phyloP scores from a whole-genome alignment of 768 basidiomycete species.

The Psilocybe cubensis region DNA sequence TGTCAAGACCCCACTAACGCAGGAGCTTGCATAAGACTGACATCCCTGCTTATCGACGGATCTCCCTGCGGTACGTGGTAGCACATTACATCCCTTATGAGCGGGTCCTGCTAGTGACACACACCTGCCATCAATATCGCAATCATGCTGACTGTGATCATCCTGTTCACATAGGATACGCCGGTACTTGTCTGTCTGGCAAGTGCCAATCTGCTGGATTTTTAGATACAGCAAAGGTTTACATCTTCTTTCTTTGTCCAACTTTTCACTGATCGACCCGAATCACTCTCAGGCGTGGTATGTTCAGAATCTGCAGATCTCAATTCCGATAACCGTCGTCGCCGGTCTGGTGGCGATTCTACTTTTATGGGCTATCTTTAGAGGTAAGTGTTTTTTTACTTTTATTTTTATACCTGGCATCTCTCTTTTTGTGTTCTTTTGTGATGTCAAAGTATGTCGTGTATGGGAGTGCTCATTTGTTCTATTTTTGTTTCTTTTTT shows the following conservation, averaged over 20 bases:
- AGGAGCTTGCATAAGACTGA: slow-evolving; percentile 70
- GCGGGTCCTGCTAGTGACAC: not conserved
- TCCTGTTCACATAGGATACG: slow-evolving; percentile 51
- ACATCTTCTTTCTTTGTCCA: slow-evolving; percentile 5
- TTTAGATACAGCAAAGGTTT: slow-evolving; percentile 64
- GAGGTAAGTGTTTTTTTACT: slow-evolving; percentile 35
- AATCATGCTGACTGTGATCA: not conserved
- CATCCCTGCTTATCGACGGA: slow-evolving; percentile 76
- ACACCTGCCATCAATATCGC: not conserved
- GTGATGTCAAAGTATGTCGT: not conserved
- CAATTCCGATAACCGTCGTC: slow-evolving; percentile 79
- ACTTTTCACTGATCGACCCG: slow-evolving; percentile 10
- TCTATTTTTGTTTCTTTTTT: slow-evolving; percentile 14
- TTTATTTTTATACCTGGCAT: not conserved
- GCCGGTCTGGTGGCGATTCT: slow-evolving; percentile 64
- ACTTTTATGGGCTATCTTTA: slow-evolving; percentile 53
- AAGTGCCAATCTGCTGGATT: slow-evolving; percentile 63
- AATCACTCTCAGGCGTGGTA: slow-evolving; percentile 66
- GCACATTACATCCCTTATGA: not conserved
- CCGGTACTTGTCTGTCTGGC: slow-evolving; percentile 67
- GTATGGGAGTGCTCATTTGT: not conserved
- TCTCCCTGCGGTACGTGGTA: slow-evolving; percentile 74
- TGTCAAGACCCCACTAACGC: slow-evolving; percentile 71
- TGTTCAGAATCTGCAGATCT: slow-evolving; percentile 72
- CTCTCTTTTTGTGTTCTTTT: slow-evolving; percentile 2